phyloP scores from a whole-genome alignment of 345 rosid species.

The Geranium brycei region DNA sequence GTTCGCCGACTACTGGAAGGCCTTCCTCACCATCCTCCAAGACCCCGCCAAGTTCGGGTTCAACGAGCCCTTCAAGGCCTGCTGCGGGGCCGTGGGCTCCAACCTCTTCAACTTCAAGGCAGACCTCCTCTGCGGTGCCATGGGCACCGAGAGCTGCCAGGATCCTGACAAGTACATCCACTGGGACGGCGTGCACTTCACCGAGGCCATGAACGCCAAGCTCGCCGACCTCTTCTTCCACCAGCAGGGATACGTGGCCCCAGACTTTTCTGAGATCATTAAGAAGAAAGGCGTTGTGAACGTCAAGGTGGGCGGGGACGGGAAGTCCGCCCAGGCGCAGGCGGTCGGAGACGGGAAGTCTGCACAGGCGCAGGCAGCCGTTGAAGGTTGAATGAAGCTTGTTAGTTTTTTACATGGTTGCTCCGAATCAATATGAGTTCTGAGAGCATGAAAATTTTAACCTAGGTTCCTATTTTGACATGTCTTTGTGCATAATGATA shows the following conservation, averaged over 20 bases:
- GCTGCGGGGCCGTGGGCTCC: slow-evolving; percentile 25
- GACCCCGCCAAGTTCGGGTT: slow-evolving; percentile 8
- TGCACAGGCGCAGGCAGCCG: too few relatives aligned
- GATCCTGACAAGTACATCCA: slow-evolving; percentile 7
- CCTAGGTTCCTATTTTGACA: too few relatives aligned
- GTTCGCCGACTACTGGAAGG: slow-evolving; percentile 18
- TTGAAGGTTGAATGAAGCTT: too few relatives aligned
- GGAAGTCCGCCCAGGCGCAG: too few relatives aligned
- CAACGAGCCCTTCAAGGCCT: slow-evolving; percentile 15
- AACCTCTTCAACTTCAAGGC: slow-evolving; percentile 16
- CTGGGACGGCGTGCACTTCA: slow-evolving; percentile 30
- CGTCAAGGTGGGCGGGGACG: not conserved
- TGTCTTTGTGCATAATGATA: too few relatives aligned
- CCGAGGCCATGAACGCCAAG: slow-evolving; percentile 19
- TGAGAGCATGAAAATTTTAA: too few relatives aligned
- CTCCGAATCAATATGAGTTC: too few relatives aligned
- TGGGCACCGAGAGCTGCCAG: slow-evolving; percentile 10
- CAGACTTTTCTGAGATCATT: slow-evolving; percentile 14
- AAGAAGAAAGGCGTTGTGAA: not conserved
- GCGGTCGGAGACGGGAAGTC: too few relatives aligned
- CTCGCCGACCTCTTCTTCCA: slow-evolving; percentile 15
- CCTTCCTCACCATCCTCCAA: slow-evolving; percentile 10
- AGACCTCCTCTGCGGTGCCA: slow-evolving; percentile 12
- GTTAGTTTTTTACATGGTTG: too few relatives aligned
- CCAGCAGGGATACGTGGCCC: slow-evolving; percentile 14